Base-by-base conservation (phyloP, 2,329 filamentous ascomycete species). In the Penicillium sclerotigenum region DNA sequence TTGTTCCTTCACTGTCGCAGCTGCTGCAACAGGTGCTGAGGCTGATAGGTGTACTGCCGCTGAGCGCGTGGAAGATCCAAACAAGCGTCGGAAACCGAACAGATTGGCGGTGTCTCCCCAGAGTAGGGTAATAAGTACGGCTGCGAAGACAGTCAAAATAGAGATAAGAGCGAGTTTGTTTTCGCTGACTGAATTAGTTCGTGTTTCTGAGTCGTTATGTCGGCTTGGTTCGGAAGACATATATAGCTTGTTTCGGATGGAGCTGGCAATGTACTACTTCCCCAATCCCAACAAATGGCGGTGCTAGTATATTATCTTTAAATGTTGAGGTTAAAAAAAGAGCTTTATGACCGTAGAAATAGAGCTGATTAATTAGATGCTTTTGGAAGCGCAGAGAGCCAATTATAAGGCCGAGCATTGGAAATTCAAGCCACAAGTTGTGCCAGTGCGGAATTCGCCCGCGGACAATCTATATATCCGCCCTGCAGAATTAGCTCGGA, bases 61-160 rank as follows among this genome's bases (percentile, higher is more conserved):
- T 28, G 55, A 40, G n/a, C 31, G 41, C 33, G 58, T 49, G 24
- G 54, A 58, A 24, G 63, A 56, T 34, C 37, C 38, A 33, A 70
- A 63, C 13, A 68, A 47, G 2, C 65, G 68, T 43, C 61, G 61
- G 3, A 71, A 38, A 11, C 61, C 56, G 53, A 63, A 69, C 69
- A 72, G 60, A 56, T 66, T 70, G 64, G 58, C 65, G 47, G 58
- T 59, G 13, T 65, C 62, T 11, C 57, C 60, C 22, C 57, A 41
- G 26, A 64, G 37, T 1, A 63, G 13, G 4, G 67, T 61, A 29
- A 67, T 53, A 2, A 65, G 34, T 7, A 67, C 18, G 14, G 68
- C 68, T 7, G 59, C 13, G 20, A 64, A 9, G 1, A 69, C 16
- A 10, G 63, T 58, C 10, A 68, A 1, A 1, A 68, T 18, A 4